A percentile compares a stretch with the other conserved stretches of the same genome.
These are phyloP conservation scores for Tetrahymena borealis DNA, from an alignment of 73 alveolate genomes.

Conservation along the genomic window DNA sequence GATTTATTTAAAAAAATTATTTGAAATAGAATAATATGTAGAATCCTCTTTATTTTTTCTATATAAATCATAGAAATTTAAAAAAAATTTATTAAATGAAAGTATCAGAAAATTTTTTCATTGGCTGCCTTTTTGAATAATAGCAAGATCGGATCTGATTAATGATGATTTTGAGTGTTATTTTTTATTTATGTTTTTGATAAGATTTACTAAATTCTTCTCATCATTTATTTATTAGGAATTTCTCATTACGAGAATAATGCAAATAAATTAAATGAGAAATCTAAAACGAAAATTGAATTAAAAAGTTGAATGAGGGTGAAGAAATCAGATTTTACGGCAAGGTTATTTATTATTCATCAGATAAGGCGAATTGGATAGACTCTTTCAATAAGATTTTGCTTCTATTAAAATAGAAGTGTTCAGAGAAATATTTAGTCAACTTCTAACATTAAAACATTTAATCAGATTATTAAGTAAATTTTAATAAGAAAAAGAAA, in stretches of 20 bases:
- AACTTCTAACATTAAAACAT: neutral
- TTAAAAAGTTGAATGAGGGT: too few relatives aligned
- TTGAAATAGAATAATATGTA: too few relatives aligned
- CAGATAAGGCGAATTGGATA: neutral
- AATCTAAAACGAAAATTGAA: too few relatives aligned
- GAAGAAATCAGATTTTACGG: neutral
- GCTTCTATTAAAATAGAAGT: neutral
- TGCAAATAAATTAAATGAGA: too few relatives aligned
- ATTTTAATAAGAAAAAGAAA: neutral
- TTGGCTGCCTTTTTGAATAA: too few relatives aligned
- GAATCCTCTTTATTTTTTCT: too few relatives aligned
- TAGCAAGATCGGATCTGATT: neutral
- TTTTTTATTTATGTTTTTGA: neutral
- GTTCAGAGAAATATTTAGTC: neutral
- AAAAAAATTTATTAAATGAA: too few relatives aligned
- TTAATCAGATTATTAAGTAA: neutral
- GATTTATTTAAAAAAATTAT: too few relatives aligned
- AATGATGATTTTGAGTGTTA: neutral
- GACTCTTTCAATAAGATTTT: neutral
- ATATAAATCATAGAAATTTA: too few relatives aligned
- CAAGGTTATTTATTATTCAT: neutral
- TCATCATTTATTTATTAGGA: too few relatives aligned
- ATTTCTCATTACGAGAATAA: too few relatives aligned
- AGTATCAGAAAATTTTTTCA: neutral
- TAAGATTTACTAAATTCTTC: too few relatives aligned